Percentiles rank a stretch among this genome's conserved stretches.
These are phyloP conservation scores for Prosopis cineraria DNA, from an alignment of 306 rosid genomes.

Conservation along the genomic window DNA sequence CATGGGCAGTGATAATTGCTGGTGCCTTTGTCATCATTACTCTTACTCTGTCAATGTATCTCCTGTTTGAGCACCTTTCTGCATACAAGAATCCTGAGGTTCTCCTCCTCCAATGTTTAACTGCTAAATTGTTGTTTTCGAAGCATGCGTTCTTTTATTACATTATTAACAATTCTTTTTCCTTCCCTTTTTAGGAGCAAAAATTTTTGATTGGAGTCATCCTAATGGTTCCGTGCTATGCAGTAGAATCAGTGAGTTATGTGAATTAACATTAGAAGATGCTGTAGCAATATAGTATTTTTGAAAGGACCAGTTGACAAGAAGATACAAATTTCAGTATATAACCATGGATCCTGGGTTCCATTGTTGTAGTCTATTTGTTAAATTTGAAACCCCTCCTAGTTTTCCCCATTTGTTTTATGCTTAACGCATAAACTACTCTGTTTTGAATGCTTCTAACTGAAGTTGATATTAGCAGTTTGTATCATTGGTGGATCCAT, in stretches of 20 bases:
- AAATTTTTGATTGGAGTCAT: constrained; percentile 90
- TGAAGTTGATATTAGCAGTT: constrained; percentile 51
- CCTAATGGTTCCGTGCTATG: constrained; percentile 96
- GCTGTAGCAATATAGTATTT: neutral
- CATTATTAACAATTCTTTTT: neutral
- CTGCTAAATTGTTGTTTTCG: constrained; percentile 1
- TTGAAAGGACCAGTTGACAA: neutral
- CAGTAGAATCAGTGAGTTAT: constrained; percentile 88
- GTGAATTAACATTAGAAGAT: neutral
- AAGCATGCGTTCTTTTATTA: neutral
- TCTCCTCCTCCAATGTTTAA: constrained; percentile 8
- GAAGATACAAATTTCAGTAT: neutral
- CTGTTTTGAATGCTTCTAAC: constrained; percentile 30
- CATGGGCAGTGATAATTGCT: constrained; percentile 76
- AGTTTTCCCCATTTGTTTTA: neutral
- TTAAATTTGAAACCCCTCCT: neutral
- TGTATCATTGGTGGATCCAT: constrained; percentile 80
- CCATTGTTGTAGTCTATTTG: neutral
- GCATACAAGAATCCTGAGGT: constrained; percentile 98
- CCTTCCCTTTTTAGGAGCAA: constrained; percentile 63
- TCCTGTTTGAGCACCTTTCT: constrained; percentile 88
- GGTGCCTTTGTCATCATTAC: constrained; percentile 67
- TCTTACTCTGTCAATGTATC: constrained; percentile 77
- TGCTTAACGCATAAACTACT: neutral
- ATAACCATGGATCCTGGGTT: neutral